These are phyloP conservation scores for Cinchona pubescens DNA, from an alignment of 257 asterid species.

Conservation along the genomic window DNA sequence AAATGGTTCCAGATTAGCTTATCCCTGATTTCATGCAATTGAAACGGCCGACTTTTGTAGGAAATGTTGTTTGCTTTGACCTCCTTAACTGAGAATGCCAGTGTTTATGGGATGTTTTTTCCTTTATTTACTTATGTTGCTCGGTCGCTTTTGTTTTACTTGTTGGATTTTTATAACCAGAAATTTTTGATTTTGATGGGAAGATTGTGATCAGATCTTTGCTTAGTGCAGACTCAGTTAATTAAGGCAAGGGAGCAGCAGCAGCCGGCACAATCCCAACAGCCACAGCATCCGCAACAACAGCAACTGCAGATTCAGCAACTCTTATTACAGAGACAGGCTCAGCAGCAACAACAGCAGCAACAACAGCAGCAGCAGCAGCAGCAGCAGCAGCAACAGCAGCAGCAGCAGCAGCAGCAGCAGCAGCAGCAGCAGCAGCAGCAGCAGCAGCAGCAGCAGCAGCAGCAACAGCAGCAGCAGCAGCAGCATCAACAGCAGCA, in stretches of 20 bases:
- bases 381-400: conserved; percentile 50
- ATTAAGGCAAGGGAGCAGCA: conserved; percentile 96
- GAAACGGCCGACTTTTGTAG: neutral
- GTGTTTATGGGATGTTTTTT: neutral
- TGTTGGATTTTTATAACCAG: neutral
- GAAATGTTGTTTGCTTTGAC: neutral
- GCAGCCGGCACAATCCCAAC: conserved; percentile 63
- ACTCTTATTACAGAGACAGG: conserved; percentile 68
- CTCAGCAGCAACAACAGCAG: conserved; percentile 72
- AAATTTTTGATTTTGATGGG: neutral
- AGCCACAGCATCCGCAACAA: conserved; percentile 46
- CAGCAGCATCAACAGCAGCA: conserved; percentile 40
- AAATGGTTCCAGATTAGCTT: neutral
- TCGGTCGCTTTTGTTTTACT: neutral
- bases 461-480: conserved; percentile 38
- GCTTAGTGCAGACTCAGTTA: conserved; percentile 65
- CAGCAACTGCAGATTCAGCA: conserved; percentile 82
- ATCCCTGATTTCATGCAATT: neutral
- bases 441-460: conserved; percentile 34
- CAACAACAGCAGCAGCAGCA: conserved; percentile 58
- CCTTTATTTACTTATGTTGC: neutral
- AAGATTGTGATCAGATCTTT: neutral
- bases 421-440: conserved; percentile 64
- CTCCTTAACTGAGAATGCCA: neutral
- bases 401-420: conserved; percentile 57